phyloP scores from a whole-genome alignment of 768 basidiomycete species.

The Naganishia vaughanmartiniae region DNA sequence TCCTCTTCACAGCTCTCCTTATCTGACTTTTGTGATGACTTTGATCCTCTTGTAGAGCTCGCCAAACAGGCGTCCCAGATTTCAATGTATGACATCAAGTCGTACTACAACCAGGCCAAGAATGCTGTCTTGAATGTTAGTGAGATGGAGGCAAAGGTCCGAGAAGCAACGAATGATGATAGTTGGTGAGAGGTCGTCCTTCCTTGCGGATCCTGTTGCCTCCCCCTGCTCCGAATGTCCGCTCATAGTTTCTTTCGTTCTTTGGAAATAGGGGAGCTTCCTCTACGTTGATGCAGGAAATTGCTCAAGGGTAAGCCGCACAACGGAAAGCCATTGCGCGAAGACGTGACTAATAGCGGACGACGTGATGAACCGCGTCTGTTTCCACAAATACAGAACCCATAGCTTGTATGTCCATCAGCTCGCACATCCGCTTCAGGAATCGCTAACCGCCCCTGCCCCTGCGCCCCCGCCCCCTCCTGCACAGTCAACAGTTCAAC shows the following conservation, averaged over 20 bases:
- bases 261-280: conserved; percentile 78
- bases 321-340: conserved; percentile 28
- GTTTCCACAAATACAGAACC: conserved; percentile 61
- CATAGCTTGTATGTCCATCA: conserved; percentile 78
- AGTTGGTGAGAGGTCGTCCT: conserved; percentile 70
- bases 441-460: neutral
- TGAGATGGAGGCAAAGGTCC: conserved; percentile 95
- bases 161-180: conserved; percentile 95
- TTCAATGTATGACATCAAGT: conserved; percentile 88
- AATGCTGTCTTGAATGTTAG: conserved; percentile 93
- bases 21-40: neutral
- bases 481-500: conserved; percentile 85
- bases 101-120: conserved; percentile 95
- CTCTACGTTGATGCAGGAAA: conserved; percentile 96
- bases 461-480: too few relatives aligned
- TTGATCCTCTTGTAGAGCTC: conserved; percentile 52
- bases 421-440: neutral
- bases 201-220: neutral
- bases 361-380: neutral
- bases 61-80: conserved; percentile 73
- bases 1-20: neutral
- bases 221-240: neutral
- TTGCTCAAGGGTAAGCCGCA: conserved; percentile 83
- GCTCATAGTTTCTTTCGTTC: neutral
- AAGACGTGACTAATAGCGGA: neutral